These are phyloP conservation scores for Multifurca ochricompacta DNA, from an alignment of 768 basidiomycete species.

Conservation along the genomic window DNA sequence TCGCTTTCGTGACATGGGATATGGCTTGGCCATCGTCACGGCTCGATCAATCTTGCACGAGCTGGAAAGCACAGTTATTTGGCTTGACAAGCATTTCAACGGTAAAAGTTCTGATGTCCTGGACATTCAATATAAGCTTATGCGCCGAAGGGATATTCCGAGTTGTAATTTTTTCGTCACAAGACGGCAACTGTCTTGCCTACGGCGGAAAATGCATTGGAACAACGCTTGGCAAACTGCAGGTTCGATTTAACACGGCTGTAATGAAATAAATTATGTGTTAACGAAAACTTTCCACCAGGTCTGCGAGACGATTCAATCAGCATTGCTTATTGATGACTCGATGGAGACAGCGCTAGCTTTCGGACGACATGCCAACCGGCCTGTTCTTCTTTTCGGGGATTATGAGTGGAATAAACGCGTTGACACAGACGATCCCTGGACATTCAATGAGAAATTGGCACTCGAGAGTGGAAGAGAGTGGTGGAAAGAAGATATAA, in stretches of 20 bases:
- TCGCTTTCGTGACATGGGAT: conserved; percentile 5
- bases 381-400: conserved; percentile 11
- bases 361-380: conserved; percentile 7
- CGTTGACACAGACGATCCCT: not conserved
- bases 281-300: not conserved
- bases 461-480: conserved; percentile 12
- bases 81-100: conserved; percentile 15
- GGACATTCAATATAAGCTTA: not conserved
- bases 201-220: conserved; percentile 7
- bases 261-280: not conserved
- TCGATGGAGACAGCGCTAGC: conserved; percentile 14
- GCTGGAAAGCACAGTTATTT: conserved; percentile 11
- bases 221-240: conserved; percentile 10
- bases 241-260: not conserved
- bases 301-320: conserved; percentile 2
- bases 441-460: conserved; percentile 15
- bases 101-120: not conserved
- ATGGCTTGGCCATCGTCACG: conserved; percentile 10
- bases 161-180: conserved; percentile 12
- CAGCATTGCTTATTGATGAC: conserved; percentile 16
- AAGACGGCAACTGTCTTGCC: not conserved
- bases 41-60: conserved; percentile 6
- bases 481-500: conserved; percentile 17
- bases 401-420: conserved; percentile 20
- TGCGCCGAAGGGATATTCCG: conserved; percentile 2